Base-by-base conservation (phyloP, 2,329 filamentous ascomycete species). In the Domatiomyces globalis region DNA sequence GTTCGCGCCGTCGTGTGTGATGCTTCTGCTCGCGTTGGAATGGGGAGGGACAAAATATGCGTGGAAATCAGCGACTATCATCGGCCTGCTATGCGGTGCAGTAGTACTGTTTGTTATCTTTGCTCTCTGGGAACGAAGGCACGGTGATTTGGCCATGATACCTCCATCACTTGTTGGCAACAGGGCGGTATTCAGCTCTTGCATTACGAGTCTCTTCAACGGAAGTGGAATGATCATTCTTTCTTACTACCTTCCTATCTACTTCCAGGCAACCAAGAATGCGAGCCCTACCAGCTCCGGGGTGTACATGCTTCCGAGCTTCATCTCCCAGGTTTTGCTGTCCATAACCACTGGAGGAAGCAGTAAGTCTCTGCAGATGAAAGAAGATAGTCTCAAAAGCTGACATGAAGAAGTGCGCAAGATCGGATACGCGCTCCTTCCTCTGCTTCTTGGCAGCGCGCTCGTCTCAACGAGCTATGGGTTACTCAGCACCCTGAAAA, bases 211-310 rank as follows among this genome's bases (percentile, higher is more conserved):
- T 5, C 61, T 70, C 51, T 61, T 66, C 17, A 64, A 67, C 36
- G 58, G 69, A 45, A 51, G 53, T 8, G 49, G 48, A 10, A 18
- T 54, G 10, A 19, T 57, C 22, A 45, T 53, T 6, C 49, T 46
- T 1, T 55, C 67, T 6, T 70, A 66, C 51, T 69, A 67, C 48
- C 49, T 72, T 1, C 69, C 70, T 0, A 62, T 72, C 25, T 73
- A 67, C 63, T 73, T 73, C 56, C 71, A 74, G 56, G 68, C 66
- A 2, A 65, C 71, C 52, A 66, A 68, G 50, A 63, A 63, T 3
- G 63, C 62, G 7, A 63, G 62, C 2, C 59, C 60, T 20, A 55
- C 54, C 4, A 33, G 55, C 50, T 59, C 56, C 22, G 59, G 57
- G 17, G 56, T 60, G 1, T 51, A 60, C 43, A 52, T 53, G 17